These are phyloP conservation scores for Choiromyces venosus DNA, from an alignment of 495 filamentous ascomycete species.

Conservation along the genomic window DNA sequence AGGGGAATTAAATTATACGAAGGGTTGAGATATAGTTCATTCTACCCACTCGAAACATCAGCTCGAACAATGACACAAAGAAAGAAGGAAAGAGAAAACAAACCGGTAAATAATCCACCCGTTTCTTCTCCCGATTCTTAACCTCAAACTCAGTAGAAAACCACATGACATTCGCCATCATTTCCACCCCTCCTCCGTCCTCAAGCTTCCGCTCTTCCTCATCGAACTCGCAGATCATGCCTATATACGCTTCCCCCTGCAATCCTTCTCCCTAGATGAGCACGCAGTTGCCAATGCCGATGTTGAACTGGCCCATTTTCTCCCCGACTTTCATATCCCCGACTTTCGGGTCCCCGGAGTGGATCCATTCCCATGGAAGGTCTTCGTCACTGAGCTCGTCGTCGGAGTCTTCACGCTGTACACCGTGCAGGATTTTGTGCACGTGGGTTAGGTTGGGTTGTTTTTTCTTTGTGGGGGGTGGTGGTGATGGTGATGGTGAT, in stretches of 20 bases:
- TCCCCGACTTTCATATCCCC: slow-evolving; percentile 65
- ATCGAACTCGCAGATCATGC: slow-evolving; percentile 75
- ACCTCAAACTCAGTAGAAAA: slow-evolving; percentile 89
- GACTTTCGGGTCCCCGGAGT: slow-evolving; percentile 43
- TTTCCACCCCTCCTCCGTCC: slow-evolving; percentile 50
- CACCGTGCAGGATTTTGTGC: slow-evolving; percentile 58
- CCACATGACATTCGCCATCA: slow-evolving; percentile 64
- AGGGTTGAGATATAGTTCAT: slow-evolving; percentile 87
- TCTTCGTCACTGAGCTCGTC: slow-evolving; percentile 84
- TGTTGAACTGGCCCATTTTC: slow-evolving; percentile 77
- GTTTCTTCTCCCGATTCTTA: slow-evolving; percentile 70
- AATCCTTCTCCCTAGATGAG: slow-evolving; percentile 76
- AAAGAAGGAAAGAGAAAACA: slow-evolving; percentile 2
- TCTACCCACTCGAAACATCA: slow-evolving; percentile 48
- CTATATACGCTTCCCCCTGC: slow-evolving; percentile 80
- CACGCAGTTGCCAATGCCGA: slow-evolving; percentile 71
- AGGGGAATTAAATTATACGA: slow-evolving; percentile 79
- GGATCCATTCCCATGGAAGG: slow-evolving; percentile 90
- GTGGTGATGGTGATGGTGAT: too few relatives aligned
- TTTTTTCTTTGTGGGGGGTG: slow-evolving; percentile 4
- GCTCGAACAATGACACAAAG: slow-evolving; percentile 15
- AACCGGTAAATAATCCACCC: slow-evolving; percentile 69
- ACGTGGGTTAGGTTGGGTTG: slow-evolving; percentile 44
- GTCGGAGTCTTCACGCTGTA: slow-evolving; percentile 81
- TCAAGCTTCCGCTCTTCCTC: slow-evolving; percentile 60